Evolutionary conservation across 192 early-diverging fungal species (phyloP).

Genomic region (Diversispora eburnea): DNA sequence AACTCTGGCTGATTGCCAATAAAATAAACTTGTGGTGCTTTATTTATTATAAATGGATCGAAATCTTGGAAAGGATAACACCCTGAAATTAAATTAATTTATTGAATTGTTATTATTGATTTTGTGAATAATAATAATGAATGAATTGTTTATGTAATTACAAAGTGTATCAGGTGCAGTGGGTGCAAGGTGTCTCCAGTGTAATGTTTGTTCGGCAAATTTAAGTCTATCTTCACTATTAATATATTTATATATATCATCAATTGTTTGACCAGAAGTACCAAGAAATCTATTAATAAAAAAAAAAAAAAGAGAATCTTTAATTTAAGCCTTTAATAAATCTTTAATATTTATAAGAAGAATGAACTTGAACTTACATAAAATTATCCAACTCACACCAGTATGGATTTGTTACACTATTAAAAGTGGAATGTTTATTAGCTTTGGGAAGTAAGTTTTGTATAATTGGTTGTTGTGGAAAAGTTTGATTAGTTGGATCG

Average conservation of each 20-base stretch:
- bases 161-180: constrained; percentile 93
- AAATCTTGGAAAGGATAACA: constrained; percentile 84
- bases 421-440: constrained; percentile 57
- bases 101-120: background rate
- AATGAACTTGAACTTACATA: constrained; percentile 39
- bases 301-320: background rate
- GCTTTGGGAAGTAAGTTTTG: constrained; percentile 65
- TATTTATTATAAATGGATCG: constrained; percentile 83
- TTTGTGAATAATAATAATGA: background rate
- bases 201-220: constrained; percentile 68
- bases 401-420: constrained; percentile 78
- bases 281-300: constrained; percentile 60
- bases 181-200: constrained; percentile 88
- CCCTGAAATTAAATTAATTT: constrained; percentile 48
- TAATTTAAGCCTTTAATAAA: background rate
- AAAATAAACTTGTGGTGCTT: constrained; percentile 81
- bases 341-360: background rate
- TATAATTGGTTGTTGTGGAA: constrained; percentile 89
- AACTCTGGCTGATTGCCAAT: constrained; percentile 83
- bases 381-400: constrained; percentile 63
- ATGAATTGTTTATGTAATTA: too few relatives aligned
- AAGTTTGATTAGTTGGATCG: constrained; percentile 72
- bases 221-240: constrained; percentile 54
- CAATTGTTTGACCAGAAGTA: constrained; percentile 82
- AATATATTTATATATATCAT: constrained; percentile 77